Evolutionary conservation across 192 early-diverging fungal species (phyloP), one percentile per base, ranked within the genome.

Genomic region (Neocallimastix lanati): DNA sequence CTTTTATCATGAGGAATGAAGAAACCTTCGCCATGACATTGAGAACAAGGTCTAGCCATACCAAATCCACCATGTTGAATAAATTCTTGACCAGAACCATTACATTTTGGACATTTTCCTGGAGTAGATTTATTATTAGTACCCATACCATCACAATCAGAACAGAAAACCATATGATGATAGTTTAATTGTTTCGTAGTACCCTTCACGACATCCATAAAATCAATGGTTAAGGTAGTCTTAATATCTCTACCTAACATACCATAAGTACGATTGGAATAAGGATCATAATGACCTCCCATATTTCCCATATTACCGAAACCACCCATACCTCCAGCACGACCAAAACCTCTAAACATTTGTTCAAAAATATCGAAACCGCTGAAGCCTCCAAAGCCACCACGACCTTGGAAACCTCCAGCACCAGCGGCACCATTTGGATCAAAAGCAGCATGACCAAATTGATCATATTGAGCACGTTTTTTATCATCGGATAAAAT

Each of bases 201-300:
- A 29, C 97, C 97, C 76, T 92, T 92, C 12, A 92, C 92, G 4
- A 96, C 94, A 30, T 96, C 94, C 95, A 96, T 96, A 81, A 96
- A 98, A 15, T 91, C 78, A 15, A 98, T 86, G 14, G 88, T 89
- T 36, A 94, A 82, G 18, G 84, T 79, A 1, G 88, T 84, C 36
- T 93, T 88, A 76, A 95, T 86, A 82, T 92, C 88, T 21, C 90
- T 86, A 37, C 93, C 94, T 13, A 82, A 84, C 13, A 67, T 67
- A 67, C 50, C 50, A 67, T 67, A n/a, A 6, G 40, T 21, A 50
- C n/a, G 50, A n/a, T 67, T 67, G 5, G 81, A 27, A 9, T 37
- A n/a, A 12, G 78, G 28, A 15, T 80, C 80, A 30, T 84, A 80
- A 15, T 82, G 83, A 29, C 82, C 79, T n/a, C 81, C 76, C 30